Percentiles rank a stretch among this genome's conserved stretches.
Evolutionary conservation across 2,329 filamentous ascomycete genomes (phyloP).

Genomic region (Nannizziopsis arthrosporioides): DNA sequence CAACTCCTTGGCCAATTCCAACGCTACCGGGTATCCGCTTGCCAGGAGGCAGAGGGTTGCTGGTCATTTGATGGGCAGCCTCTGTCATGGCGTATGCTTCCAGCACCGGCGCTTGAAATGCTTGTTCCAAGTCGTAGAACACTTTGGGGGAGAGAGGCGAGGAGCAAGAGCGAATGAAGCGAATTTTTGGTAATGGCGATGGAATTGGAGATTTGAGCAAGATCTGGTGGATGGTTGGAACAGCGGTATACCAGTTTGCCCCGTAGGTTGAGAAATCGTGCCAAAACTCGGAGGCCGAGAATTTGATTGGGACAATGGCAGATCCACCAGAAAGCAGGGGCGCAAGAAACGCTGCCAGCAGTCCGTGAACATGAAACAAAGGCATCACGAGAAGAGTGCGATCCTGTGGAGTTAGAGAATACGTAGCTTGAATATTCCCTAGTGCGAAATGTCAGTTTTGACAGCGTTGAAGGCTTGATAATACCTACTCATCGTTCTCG

Average conservation of each 20-base stretch:
- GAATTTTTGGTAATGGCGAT: constrained; percentile 56
- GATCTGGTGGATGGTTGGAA: constrained; percentile 88
- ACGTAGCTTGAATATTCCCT: constrained; percentile 69
- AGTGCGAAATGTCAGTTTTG: constrained; percentile 1
- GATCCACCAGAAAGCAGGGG: constrained; percentile 66
- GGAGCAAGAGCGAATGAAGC: constrained; percentile 81
- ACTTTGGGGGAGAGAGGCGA: constrained; percentile 71
- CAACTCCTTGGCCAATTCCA: constrained; percentile 71
- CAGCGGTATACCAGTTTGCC: constrained; percentile 86
- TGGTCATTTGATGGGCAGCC: constrained; percentile 47
- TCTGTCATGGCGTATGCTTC: constrained; percentile 93
- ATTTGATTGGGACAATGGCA: constrained; percentile 64
- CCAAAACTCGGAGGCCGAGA: constrained; percentile 79
- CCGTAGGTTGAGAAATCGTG: constrained; percentile 58
- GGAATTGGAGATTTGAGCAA: constrained; percentile 63
- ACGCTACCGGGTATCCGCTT: constrained; percentile 73
- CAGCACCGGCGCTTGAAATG: constrained; percentile 66
- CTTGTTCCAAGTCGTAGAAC: constrained; percentile 65
- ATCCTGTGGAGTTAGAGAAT: constrained; percentile 57
- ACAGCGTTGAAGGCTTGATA: too few species aligned
- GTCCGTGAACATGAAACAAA: constrained; percentile 81
- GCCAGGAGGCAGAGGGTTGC: constrained; percentile 55
- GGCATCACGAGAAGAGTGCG: constrained; percentile 83
- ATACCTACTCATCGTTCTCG: constrained; percentile 61
- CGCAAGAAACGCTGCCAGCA: constrained; percentile 69